These are phyloP conservation scores for Dactylorhiza incarnata DNA, from an alignment of 106 monocot species.

Conservation along the genomic window DNA sequence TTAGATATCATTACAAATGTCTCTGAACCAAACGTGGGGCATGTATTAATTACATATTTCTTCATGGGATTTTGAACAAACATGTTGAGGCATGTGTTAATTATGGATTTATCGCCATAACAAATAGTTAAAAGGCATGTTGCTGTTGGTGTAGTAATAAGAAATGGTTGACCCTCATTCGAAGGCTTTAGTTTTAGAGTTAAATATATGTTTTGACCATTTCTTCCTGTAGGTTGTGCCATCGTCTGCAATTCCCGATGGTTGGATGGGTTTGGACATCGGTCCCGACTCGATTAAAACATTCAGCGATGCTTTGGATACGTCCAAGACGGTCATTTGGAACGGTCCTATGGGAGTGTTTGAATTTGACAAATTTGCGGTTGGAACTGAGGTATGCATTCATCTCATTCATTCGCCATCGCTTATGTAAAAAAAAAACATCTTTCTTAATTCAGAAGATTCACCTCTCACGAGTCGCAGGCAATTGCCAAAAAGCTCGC, in stretches of 20 bases:
- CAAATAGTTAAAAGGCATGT: too few relatives aligned
- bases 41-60: too few relatives aligned
- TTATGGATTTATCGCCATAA: too few relatives aligned
- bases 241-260: constrained; percentile 49
- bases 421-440: too few relatives aligned
- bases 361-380: constrained; percentile 60
- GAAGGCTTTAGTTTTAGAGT: too few relatives aligned
- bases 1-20: too few relatives aligned
- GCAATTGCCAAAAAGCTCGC: constrained; percentile 66
- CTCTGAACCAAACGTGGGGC: too few relatives aligned
- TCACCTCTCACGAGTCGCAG: constrained; percentile 13
- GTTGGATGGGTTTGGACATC: constrained; percentile 71
- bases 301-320: constrained; percentile 49
- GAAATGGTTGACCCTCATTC: too few relatives aligned
- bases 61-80: too few relatives aligned
- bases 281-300: constrained; percentile 54
- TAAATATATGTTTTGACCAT: too few relatives aligned
- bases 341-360: constrained; percentile 72
- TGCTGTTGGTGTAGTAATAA: too few relatives aligned
- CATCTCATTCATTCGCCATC: background rate
- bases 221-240: constrained; percentile 37
- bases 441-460: background rate
- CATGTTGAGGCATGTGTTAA: too few relatives aligned
- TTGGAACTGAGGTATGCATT: constrained; percentile 47
- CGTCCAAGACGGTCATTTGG: constrained; percentile 54